Percentiles rank a stretch among this genome's conserved stretches.
phyloP scores from a whole-genome alignment of 768 basidiomycete species.

The Lactarius hengduanensis region DNA sequence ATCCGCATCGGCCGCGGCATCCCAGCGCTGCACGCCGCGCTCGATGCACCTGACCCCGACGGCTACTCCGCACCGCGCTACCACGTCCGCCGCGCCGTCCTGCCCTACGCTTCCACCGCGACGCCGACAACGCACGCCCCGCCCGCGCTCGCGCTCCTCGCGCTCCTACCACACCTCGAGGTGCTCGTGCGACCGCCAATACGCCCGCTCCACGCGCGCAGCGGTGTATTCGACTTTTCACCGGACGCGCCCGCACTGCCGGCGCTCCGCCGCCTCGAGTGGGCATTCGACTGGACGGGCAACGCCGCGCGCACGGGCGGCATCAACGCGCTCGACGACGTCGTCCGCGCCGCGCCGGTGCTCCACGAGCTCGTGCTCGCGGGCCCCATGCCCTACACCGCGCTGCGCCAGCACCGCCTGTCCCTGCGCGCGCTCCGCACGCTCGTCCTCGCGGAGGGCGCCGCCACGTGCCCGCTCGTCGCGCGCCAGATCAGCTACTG shows the following conservation, averaged over 20 bases:
- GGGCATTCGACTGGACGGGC: slow-evolving; percentile 17
- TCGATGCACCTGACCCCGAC: not conserved
- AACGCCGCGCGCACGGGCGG: slow-evolving; percentile 25
- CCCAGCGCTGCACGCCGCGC: slow-evolving; percentile 11
- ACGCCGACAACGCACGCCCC: slow-evolving; percentile 12
- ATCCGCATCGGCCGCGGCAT: slow-evolving; percentile 22
- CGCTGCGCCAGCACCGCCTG: slow-evolving; percentile 8
- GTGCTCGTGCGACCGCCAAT: slow-evolving; percentile 19
- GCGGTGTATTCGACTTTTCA: slow-evolving; percentile 14
- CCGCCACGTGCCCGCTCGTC: slow-evolving; percentile 15
- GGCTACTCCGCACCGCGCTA: not conserved
- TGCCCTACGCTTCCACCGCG: slow-evolving; percentile 21
- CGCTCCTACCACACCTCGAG: slow-evolving; percentile 19
- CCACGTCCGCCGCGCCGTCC: slow-evolving; percentile 26
- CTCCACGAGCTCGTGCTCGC: slow-evolving; percentile 18
- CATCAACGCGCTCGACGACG: slow-evolving; percentile 23
- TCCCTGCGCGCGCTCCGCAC: slow-evolving; percentile 13
- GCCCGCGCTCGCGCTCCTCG: slow-evolving; percentile 20
- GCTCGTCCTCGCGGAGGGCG: slow-evolving; percentile 14
- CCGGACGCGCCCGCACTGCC: slow-evolving; percentile 3
- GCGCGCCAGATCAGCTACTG: slow-evolving; percentile 21
- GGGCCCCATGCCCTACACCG: slow-evolving; percentile 13
- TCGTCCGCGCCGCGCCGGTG: slow-evolving; percentile 8
- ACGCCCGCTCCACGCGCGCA: not conserved
- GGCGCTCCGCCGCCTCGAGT: slow-evolving; percentile 24